These are phyloP conservation scores for Cercospora sesami DNA, from an alignment of 2,329 filamentous ascomycete species.

Conservation along the genomic window DNA sequence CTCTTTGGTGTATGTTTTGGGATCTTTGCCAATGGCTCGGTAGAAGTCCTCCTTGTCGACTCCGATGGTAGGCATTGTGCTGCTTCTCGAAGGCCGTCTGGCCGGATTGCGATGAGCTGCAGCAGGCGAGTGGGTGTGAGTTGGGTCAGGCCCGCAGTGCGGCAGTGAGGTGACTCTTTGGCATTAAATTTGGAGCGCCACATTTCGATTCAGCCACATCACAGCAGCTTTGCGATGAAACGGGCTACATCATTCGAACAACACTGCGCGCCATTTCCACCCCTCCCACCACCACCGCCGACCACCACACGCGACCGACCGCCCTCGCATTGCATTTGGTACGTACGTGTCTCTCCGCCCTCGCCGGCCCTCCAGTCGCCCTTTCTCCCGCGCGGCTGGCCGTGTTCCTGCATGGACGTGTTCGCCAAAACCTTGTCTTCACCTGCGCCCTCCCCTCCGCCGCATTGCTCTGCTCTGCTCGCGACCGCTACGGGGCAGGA, in stretches of 20 bases:
- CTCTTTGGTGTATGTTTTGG: constrained; percentile 69
- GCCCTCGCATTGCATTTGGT: background rate
- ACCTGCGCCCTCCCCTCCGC: constrained; percentile 1
- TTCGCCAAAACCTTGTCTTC: constrained; percentile 4
- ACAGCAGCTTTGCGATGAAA: background rate
- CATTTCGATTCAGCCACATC: constrained; percentile 4
- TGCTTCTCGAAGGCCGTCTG: constrained; percentile 23
- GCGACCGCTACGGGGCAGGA: background rate
- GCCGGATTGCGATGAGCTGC: constrained; percentile 1
- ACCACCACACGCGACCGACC: background rate
- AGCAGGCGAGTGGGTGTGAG: background rate
- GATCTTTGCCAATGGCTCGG: constrained; percentile 82
- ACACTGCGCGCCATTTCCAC: constrained; percentile 1
- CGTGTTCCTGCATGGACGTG: constrained; percentile 8
- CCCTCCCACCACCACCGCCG: background rate
- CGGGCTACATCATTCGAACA: constrained; percentile 1
- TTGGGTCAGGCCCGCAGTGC: background rate
- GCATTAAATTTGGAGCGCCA: constrained; percentile 1
- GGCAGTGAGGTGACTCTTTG: constrained; percentile 4
- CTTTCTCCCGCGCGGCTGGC: background rate
- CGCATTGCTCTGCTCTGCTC: background rate
- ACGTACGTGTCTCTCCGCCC: background rate
- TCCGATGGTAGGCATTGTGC: constrained; percentile 88
- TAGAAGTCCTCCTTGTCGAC: constrained; percentile 96
- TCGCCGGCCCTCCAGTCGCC: background rate